Evolutionary conservation across 2,329 filamentous ascomycete genomes (phyloP).

Genomic region (Colletotrichum lini): DNA sequence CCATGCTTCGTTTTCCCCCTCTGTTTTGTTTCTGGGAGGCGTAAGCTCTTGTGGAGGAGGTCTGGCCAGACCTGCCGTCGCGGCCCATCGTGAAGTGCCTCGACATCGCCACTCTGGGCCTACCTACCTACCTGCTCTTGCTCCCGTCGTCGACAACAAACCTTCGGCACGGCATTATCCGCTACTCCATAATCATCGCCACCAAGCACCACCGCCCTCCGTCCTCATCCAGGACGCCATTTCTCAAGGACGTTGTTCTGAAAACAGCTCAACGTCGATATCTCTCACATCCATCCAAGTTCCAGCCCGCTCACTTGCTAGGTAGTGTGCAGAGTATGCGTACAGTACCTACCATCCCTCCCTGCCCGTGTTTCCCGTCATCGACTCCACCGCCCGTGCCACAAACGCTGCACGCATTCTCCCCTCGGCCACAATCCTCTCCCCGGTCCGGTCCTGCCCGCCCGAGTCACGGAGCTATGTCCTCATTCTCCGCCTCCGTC

Average conservation of each 20-base stretch:
- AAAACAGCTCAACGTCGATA: slow-evolving; percentile 21
- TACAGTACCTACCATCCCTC: background rate
- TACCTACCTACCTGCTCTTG: too few relatives aligned
- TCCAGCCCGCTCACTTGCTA: background rate
- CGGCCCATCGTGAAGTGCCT: background rate
- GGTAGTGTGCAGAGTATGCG: too few relatives aligned
- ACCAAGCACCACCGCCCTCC: too few relatives aligned
- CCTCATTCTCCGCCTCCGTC: slow-evolving; percentile 28
- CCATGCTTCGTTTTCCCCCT: background rate
- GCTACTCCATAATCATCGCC: background rate
- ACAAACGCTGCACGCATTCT: background rate
- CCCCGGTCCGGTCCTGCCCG: slow-evolving; percentile 10
- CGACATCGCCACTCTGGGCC: background rate
- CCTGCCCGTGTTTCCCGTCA: slow-evolving; percentile 1
- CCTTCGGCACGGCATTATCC: background rate
- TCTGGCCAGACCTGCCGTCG: background rate
- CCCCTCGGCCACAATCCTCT: slow-evolving; percentile 5
- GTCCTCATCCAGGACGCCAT: too few relatives aligned
- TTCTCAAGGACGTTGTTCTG: slow-evolving; percentile 1
- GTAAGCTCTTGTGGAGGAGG: background rate
- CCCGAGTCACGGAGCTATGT: slow-evolving; percentile 6
- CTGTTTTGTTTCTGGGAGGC: background rate
- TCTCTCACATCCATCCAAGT: slow-evolving; percentile 3
- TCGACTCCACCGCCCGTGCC: slow-evolving; percentile 15
- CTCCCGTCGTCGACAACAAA: too few relatives aligned